phyloP scores from a whole-genome alignment of 257 asterid genomes.

The Eucommia ulmoides region DNA sequence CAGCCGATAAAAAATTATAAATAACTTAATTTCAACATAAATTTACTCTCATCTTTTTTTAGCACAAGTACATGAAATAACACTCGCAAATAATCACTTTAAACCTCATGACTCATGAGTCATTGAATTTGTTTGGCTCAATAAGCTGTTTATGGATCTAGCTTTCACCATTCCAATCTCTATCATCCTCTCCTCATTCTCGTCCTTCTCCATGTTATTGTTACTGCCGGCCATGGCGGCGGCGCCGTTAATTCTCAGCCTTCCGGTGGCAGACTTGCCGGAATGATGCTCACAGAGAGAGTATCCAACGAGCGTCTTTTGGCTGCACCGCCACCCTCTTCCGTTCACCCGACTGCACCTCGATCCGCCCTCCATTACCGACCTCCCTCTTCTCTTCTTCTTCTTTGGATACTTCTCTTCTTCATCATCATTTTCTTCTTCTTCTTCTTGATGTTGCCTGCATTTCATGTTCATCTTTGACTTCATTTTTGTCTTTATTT shows the following conservation, averaged over 20 bases:
- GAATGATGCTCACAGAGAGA: constrained; percentile 67
- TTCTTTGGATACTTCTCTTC: constrained; percentile 1
- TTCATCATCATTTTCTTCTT: background rate
- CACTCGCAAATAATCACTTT: background rate
- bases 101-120: too few species aligned
- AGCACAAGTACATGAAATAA: constrained; percentile 10
- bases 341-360: constrained; percentile 83
- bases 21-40: too few species aligned
- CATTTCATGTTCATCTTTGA: constrained; percentile 56
- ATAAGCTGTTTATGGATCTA: constrained; percentile 53
- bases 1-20: too few species aligned
- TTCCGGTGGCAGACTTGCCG: constrained; percentile 71
- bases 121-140: constrained; percentile 29
- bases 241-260: constrained; percentile 32
- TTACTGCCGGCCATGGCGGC: background rate
- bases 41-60: too few species aligned
- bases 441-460: constrained; percentile 4
- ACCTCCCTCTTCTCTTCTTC: constrained; percentile 40
- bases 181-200: constrained; percentile 27
- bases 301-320: constrained; percentile 60
- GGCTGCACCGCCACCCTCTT: constrained; percentile 79
- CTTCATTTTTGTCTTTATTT: constrained; percentile 24
- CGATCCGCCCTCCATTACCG: constrained; percentile 54
- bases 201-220: too few species aligned
- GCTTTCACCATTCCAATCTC: constrained; percentile 55